Percentiles rank a stretch among this genome's conserved stretches.
Evolutionary conservation across 129 eudicot species (phyloP).

Genomic region (Tanacetum coccineum): DNA sequence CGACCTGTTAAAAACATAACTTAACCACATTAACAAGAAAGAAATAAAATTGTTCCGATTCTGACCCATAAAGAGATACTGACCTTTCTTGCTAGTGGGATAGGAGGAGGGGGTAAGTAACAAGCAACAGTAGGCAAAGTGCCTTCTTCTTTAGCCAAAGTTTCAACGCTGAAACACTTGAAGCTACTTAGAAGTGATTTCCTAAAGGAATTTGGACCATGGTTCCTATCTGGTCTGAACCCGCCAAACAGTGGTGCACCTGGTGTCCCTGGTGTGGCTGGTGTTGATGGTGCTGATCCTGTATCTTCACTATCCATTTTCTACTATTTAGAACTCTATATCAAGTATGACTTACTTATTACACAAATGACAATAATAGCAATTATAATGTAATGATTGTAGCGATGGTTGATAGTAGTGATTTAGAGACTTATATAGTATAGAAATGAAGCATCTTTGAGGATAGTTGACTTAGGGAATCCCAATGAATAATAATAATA

Average conservation of each 20-base stretch:
- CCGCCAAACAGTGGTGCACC: constrained; percentile 86
- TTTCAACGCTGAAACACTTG: constrained; percentile 74
- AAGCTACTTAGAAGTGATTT: constrained; percentile 65
- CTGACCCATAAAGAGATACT: not conserved
- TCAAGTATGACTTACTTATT: not conserved
- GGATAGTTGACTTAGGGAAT: constrained; percentile 58
- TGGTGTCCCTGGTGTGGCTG: constrained; percentile 85
- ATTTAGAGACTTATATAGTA: constrained; percentile 28
- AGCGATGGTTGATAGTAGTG: constrained; percentile 18
- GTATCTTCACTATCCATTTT: constrained; percentile 66
- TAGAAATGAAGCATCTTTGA: constrained; percentile 25
- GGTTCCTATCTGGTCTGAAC: constrained; percentile 47
- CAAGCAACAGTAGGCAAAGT: constrained; percentile 71
- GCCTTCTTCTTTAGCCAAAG: constrained; percentile 73
- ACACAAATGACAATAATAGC: not conserved
- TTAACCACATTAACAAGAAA: not conserved
- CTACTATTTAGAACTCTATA: constrained; percentile 6
- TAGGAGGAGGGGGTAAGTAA: constrained; percentile 73
- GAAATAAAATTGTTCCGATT: not conserved
- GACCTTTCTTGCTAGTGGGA: constrained; percentile 90
- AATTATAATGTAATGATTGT: constrained; percentile 2
- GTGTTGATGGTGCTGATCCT: constrained; percentile 76
- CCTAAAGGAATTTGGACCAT: constrained; percentile 23
- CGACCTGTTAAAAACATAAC: constrained; percentile 49
- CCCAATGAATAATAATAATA: constrained; percentile 33